A percentile compares a stretch with the other conserved stretches of the same genome.
Conservation (phyloP, 441 rosid species). For the Capsella rubella region DNA sequence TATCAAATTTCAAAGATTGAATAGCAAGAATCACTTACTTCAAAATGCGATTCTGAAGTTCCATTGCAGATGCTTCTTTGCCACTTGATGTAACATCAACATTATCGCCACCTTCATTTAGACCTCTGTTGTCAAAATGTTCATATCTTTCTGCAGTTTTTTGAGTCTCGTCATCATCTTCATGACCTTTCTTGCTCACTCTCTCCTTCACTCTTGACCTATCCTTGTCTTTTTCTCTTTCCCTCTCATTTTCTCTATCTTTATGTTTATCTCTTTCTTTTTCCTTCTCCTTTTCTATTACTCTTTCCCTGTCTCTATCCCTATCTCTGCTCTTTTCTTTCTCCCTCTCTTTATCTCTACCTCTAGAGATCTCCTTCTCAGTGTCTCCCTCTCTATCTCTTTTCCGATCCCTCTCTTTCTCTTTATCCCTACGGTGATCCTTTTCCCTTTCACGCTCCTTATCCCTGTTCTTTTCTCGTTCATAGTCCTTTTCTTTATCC, state of each 20-base stretch:
- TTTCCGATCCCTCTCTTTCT: conserved; percentile 49
- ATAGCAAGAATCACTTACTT: conserved; percentile 56
- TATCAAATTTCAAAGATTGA: not conserved
- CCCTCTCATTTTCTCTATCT: conserved; percentile 55
- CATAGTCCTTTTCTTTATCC: conserved; percentile 51
- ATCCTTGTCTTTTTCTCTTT: conserved; percentile 47
- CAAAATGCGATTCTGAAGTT: conserved; percentile 66
- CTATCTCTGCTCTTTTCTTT: conserved; percentile 59
- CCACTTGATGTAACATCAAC: conserved; percentile 49
- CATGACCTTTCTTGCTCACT: conserved; percentile 56
- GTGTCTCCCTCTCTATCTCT: conserved; percentile 55
- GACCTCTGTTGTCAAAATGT: conserved; percentile 53
- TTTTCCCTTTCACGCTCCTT: conserved; percentile 51
- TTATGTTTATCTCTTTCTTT: conserved; percentile 55
- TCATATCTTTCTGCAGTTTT: conserved; percentile 54
- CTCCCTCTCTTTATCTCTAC: conserved; percentile 55
- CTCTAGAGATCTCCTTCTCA: conserved; percentile 54
- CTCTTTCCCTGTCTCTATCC: conserved; percentile 58
- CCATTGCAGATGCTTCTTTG: conserved; percentile 47
- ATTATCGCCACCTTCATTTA: conserved; percentile 47
- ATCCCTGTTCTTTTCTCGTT: conserved; percentile 42
- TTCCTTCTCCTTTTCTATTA: conserved; percentile 57
- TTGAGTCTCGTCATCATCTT: conserved; percentile 52
- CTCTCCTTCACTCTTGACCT: conserved; percentile 57
- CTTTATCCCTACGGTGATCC: conserved; percentile 50